These are phyloP conservation scores for Coniochaeta sp. DNA, from an alignment of 2,329 filamentous ascomycete genomes.

Conservation along the genomic window DNA sequence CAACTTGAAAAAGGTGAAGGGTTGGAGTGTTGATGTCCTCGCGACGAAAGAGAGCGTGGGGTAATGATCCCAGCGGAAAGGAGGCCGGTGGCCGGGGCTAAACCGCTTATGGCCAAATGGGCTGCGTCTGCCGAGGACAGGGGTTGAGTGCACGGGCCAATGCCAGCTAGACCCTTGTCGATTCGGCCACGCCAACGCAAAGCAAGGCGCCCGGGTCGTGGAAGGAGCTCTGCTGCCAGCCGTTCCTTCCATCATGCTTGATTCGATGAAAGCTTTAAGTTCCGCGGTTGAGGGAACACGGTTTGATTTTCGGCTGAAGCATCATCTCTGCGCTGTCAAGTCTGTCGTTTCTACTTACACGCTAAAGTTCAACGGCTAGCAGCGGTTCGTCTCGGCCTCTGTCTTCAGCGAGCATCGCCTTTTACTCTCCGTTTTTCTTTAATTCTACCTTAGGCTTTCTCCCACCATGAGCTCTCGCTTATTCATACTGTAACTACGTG, in stretches of 20 bases:
- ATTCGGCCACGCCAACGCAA: neutral
- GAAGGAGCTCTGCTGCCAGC: no score
- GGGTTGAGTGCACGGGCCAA: neutral
- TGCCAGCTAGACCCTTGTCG: neutral
- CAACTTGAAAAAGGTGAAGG: neutral
- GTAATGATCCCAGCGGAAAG: neutral
- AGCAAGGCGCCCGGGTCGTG: neutral
- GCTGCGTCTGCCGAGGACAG: neutral
- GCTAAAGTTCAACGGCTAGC: neutral
- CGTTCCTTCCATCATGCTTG: no score
- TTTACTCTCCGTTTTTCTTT: conserved; percentile 7
- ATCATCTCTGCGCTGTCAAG: no score
- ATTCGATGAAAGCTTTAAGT: no score
- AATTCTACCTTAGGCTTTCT: no score
- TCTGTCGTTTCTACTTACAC: no score
- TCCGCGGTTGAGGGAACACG: no score
- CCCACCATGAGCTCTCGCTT: no score
- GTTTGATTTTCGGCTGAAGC: neutral
- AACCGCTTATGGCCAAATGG: neutral
- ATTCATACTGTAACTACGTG: no score
- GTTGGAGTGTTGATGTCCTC: neutral
- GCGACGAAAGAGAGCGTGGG: neutral
- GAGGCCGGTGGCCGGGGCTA: neutral
- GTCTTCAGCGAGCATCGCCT: neutral
- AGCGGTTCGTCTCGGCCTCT: neutral